phyloP scores from a whole-genome alignment of 106 monocot genomes.

The Hemerocallis citrina region DNA sequence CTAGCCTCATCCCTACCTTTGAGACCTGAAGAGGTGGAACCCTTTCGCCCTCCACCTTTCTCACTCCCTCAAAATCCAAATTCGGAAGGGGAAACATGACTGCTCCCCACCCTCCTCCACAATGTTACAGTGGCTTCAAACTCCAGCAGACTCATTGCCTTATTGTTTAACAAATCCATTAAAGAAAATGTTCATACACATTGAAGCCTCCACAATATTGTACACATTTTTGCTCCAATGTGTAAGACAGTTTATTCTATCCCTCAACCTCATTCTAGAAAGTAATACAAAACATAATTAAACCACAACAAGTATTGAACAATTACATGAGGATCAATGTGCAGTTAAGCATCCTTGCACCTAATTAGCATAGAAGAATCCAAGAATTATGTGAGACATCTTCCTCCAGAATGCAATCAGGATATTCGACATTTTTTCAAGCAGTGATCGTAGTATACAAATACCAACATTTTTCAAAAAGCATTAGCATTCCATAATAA shows the following conservation, averaged over 20 bases:
- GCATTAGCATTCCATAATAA: neutral
- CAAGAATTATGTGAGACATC: neutral
- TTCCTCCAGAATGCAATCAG: neutral
- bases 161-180: no score
- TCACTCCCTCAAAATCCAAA: no score
- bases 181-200: no score
- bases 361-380: neutral
- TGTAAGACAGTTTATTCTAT: neutral
- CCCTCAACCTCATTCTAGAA: neutral
- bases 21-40: no score
- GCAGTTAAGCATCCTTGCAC: neutral
- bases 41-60: no score
- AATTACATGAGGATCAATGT: neutral
- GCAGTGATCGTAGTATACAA: neutral
- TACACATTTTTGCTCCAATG: neutral
- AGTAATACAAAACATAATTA: neutral
- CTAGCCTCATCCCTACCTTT: no score
- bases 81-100: no score
- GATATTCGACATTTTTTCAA: neutral
- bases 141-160: no score
- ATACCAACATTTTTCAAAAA: neutral
- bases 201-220: neutral
- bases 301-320: neutral
- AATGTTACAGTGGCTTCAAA: no score
- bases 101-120: no score